Evolutionary conservation across 2,329 filamentous ascomycete species (phyloP), one percentile per base, ranked within the genome.

Genomic region (Lachnum nothofagi): DNA sequence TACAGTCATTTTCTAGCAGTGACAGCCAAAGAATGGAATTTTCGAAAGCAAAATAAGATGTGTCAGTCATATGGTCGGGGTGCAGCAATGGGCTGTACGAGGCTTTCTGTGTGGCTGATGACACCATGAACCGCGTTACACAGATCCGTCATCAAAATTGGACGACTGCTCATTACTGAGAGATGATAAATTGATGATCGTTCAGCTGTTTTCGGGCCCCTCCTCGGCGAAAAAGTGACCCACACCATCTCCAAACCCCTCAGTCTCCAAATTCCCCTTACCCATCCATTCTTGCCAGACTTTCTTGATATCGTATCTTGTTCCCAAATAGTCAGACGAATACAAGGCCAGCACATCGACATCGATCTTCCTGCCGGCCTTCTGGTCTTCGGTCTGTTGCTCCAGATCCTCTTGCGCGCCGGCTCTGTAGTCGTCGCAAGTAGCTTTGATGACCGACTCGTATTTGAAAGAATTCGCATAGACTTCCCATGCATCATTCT

Each of bases 161-260:
- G n/a, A n/a, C n/a, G n/a, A n/a, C n/a, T n/a, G n/a, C n/a, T n/a
- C n/a, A n/a, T n/a, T n/a, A n/a, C n/a, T n/a, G n/a, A n/a, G n/a
- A n/a, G n/a, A n/a, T n/a, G n/a, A n/a, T n/a, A n/a, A n/a, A n/a
- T n/a, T n/a, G n/a, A n/a, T n/a, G n/a, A n/a, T n/a, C n/a, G n/a
- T n/a, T n/a, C n/a, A n/a, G n/a, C n/a, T 60, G 48, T 60, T 49
- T 40, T 69, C 67, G 1, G 68, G 68, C 16, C 66, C 68, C 57
- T 74, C 72, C 55, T 75, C 73, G 1, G 71, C 65, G 40, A 76
- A 53, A 54, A 72, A 75, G 64, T 77, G 72, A 0, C 73, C 69
- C 53, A 65, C 60, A 8, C 65, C 67, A 55, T 67, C 64, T 25
- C 60, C 58, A 47, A 72, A 53, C 19, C 60, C 60, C n/a, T 60